Conservation (phyloP, 2,329 filamentous ascomycete genomes). For the Aschersonia sp. region DNA sequence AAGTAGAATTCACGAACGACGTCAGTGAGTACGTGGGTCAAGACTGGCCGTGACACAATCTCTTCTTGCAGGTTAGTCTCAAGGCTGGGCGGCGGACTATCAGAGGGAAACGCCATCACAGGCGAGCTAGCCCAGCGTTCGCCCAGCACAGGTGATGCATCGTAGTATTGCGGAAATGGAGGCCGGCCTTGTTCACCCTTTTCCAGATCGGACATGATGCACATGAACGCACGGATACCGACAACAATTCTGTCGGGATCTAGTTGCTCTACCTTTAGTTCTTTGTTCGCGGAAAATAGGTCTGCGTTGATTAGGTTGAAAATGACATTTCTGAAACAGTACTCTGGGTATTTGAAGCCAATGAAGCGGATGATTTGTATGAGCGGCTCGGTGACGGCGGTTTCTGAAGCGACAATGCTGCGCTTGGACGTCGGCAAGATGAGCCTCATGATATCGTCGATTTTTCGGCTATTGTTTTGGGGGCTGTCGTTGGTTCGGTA, state of each 20-base stretch:
- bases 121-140: constrained; percentile 22
- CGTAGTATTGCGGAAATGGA: constrained; percentile 65
- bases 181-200: constrained; percentile 64
- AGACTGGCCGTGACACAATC: constrained; percentile 49
- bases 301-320: constrained; percentile 92
- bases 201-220: constrained; percentile 86
- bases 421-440: constrained; percentile 70
- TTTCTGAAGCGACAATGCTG: constrained; percentile 69
- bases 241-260: constrained; percentile 97
- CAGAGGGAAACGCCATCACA: constrained; percentile 23
- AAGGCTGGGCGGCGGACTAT: constrained; percentile 11
- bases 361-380: constrained; percentile 92
- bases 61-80: constrained; percentile 35
- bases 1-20: constrained; percentile 73
- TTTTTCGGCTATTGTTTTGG: constrained; percentile 55
- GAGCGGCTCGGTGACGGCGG: constrained; percentile 72
- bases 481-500: constrained; percentile 67
- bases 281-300: constrained; percentile 60
- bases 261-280: constrained; percentile 78
- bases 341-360: constrained; percentile 83
- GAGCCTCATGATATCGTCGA: constrained; percentile 80
- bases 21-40: constrained; percentile 53
- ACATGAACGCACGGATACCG: constrained; percentile 84
- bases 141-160: constrained; percentile 23
- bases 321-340: constrained; percentile 86